These are phyloP conservation scores for Maudiozyma saulgeensis DNA, from an alignment of 805 yeast species.

Conservation along the genomic window DNA sequence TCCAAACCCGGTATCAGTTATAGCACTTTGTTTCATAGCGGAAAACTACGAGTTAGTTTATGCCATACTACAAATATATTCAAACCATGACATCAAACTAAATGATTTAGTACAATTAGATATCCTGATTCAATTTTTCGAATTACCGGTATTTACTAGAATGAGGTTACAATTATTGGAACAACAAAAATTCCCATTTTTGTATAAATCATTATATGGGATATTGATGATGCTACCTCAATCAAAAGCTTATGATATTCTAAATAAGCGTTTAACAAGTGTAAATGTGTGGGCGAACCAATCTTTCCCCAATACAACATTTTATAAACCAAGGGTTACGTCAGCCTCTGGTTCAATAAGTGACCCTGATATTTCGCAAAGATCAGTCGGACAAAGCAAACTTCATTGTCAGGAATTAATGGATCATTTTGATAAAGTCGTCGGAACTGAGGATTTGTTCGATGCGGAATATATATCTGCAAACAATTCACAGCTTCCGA, in stretches of 20 bases:
- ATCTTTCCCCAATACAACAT: slow-evolving; percentile 3
- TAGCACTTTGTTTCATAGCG: slow-evolving; percentile 75
- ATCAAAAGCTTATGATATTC: slow-evolving; percentile 75
- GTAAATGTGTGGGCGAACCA: slow-evolving; percentile 27
- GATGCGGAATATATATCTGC: background rate
- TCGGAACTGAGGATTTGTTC: slow-evolving; percentile 1
- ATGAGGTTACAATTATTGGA: slow-evolving; percentile 81
- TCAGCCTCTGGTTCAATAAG: slow-evolving; percentile 6
- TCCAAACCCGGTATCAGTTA: slow-evolving; percentile 77
- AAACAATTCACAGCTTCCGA: slow-evolving; percentile 5
- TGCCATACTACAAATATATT: slow-evolving; percentile 68
- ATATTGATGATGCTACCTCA: slow-evolving; percentile 90
- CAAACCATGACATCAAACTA: slow-evolving; percentile 65
- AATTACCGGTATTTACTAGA: slow-evolving; percentile 85
- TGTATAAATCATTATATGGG: slow-evolving; percentile 85
- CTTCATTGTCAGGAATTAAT: slow-evolving; percentile 21
- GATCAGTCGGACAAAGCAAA: slow-evolving; percentile 21
- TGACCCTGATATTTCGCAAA: slow-evolving; percentile 15
- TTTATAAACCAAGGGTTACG: slow-evolving; percentile 5
- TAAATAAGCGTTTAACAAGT: slow-evolving; percentile 60
- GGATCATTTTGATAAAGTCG: slow-evolving; percentile 22
- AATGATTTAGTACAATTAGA: slow-evolving; percentile 79
- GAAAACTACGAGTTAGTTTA: slow-evolving; percentile 85
- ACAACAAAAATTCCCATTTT: slow-evolving; percentile 69
- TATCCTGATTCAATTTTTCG: slow-evolving; percentile 78